Conservation (phyloP, 2,329 filamentous ascomycete genomes). For the Cryphonectria japonica region DNA sequence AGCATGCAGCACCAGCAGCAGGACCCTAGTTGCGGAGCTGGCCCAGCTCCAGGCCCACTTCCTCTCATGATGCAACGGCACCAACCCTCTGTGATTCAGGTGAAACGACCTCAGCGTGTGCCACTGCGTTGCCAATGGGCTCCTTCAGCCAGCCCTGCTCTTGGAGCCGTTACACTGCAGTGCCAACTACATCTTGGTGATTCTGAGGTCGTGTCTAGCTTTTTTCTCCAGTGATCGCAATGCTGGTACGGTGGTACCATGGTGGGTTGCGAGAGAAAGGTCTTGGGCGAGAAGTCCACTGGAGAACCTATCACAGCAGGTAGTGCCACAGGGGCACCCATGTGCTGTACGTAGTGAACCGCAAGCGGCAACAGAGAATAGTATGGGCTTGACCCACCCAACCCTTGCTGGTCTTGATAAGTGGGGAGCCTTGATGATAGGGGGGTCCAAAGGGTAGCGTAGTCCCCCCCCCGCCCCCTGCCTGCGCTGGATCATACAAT, state of each 20-base stretch:
- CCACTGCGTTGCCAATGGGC: background rate
- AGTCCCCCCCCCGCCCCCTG: background rate
- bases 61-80: slow-evolving; percentile 1
- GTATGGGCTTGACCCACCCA: slow-evolving; percentile 2
- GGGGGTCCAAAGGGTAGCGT: background rate
- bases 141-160: background rate
- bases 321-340: background rate
- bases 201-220: background rate
- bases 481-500: background rate
- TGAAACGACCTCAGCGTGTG: slow-evolving; percentile 7
- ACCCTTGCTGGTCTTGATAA: background rate
- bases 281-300: background rate
- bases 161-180: background rate
- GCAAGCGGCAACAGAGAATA: slow-evolving; percentile 4
- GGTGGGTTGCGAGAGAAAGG: background rate
- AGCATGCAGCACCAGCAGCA: background rate
- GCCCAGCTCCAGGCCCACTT: background rate
- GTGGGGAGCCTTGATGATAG: background rate
- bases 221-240: background rate
- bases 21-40: background rate
- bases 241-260: background rate
- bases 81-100: slow-evolving; percentile 8
- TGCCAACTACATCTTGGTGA: background rate
- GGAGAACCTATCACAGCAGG: background rate
- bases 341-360: background rate